Percentiles rank a stretch among this genome's conserved stretches.
phyloP scores from a whole-genome alignment of 2,329 filamentous ascomycete species.

The Didymella glomerata region DNA sequence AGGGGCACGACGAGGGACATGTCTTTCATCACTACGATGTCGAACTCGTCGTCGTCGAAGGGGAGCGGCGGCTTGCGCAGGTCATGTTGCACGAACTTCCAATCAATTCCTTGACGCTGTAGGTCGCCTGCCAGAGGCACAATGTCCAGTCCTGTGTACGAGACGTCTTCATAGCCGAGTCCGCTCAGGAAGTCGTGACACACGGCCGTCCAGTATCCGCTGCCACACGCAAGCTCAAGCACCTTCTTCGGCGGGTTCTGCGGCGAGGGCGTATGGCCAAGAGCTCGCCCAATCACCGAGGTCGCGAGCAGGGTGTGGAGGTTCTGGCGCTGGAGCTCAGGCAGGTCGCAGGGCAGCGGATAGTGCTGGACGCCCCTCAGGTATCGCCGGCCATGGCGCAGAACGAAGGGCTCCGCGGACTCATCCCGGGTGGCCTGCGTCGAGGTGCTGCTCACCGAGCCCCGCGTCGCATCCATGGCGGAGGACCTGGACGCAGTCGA shows the following conservation, averaged over 20 bases:
- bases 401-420: conserved; percentile 62
- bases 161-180: conserved; percentile 72
- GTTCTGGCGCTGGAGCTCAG: conserved; percentile 87
- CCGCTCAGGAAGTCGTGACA: conserved; percentile 81
- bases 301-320: conserved; percentile 82
- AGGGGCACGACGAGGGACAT: conserved; percentile 73
- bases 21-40: conserved; percentile 89
- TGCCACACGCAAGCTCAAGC: conserved; percentile 86
- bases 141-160: conserved; percentile 84
- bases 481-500: conserved; percentile 24
- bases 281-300: conserved; percentile 80
- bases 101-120: conserved; percentile 78
- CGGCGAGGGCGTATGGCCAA: conserved; percentile 74
- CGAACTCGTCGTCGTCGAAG: conserved; percentile 80
- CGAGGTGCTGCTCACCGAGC: conserved; percentile 51
- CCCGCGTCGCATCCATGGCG: conserved; percentile 50
- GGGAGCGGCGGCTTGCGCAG: conserved; percentile 78
- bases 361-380: conserved; percentile 78
- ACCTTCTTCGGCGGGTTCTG: conserved; percentile 74
- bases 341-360: conserved; percentile 86
- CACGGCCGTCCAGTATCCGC: conserved; percentile 87
- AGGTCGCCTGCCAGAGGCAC: conserved; percentile 73
- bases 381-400: conserved; percentile 83
- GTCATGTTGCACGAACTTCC: conserved; percentile 90
- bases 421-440: conserved; percentile 46